A percentile compares a stretch with the other conserved stretches of the same genome.
Conservation (phyloP, 1,284 basidiomycete species). For the Tylopilus sp. region DNA sequence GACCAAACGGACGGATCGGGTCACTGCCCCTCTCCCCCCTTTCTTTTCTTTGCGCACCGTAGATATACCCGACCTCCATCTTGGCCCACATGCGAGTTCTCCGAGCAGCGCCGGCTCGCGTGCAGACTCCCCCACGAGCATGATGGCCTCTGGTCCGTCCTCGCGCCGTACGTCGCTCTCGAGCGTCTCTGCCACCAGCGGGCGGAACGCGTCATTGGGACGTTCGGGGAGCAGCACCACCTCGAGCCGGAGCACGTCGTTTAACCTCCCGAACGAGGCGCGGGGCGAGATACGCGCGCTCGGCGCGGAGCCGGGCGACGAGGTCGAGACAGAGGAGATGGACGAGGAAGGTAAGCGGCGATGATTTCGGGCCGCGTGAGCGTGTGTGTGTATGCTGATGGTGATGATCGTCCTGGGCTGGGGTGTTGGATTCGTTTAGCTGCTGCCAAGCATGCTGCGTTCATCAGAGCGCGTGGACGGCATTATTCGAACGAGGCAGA, state of each 20-base stretch:
- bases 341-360: conserved; percentile 71
- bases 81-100: conserved; percentile 39
- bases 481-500: conserved; percentile 93
- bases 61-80: conserved; percentile 66
- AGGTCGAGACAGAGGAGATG: conserved; percentile 78
- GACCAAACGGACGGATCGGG: background rate
- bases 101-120: conserved; percentile 35
- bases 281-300: conserved; percentile 50
- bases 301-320: conserved; percentile 51
- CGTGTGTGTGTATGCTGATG: conserved; percentile 5
- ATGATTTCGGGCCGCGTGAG: too few relatives aligned
- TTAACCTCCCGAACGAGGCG: conserved; percentile 71
- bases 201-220: conserved; percentile 47
- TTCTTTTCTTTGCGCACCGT: background rate
- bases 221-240: conserved; percentile 59
- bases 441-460: conserved; percentile 77
- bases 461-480: conserved; percentile 75
- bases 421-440: conserved; percentile 39
- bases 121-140: conserved; percentile 48
- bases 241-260: conserved; percentile 80
- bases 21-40: background rate
- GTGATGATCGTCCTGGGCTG: background rate
- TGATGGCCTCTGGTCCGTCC: conserved; percentile 56
- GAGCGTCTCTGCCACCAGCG: conserved; percentile 36
- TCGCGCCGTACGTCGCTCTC: conserved; percentile 81